Percentiles rank a stretch among this genome's conserved stretches.
Conservation (phyloP, 2,329 filamentous ascomycete genomes). For the Pseudogymnoascus sp. region DNA sequence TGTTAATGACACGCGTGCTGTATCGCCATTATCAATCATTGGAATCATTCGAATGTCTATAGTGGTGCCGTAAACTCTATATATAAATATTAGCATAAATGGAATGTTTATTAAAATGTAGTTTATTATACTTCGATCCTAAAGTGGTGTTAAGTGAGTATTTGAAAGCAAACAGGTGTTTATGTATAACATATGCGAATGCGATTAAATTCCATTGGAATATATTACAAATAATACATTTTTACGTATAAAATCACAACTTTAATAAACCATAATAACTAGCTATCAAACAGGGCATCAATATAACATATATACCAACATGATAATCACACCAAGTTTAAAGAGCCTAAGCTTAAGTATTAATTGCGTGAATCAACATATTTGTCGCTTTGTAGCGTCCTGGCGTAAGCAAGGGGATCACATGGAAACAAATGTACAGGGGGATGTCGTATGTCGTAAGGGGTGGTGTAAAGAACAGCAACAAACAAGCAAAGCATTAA, state of each 20-base stretch:
- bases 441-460: not conserved
- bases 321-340: not conserved
- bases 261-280: not conserved
- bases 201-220: not conserved
- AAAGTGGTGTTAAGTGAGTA: not conserved
- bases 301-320: not conserved
- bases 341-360: too few species aligned
- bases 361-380: not conserved
- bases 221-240: not conserved
- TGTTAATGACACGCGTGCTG: not conserved
- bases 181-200: not conserved
- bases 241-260: not conserved
- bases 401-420: not conserved
- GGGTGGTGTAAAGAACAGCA: not conserved
- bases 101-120: too few species aligned
- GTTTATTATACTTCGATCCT: not conserved
- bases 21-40: not conserved
- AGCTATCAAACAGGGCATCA: not conserved
- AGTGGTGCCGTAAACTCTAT: not conserved
- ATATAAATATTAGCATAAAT: too few species aligned
- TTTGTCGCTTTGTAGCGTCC: not conserved
- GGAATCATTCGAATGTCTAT: not conserved
- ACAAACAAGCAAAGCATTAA: not conserved
- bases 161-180: too few species aligned
- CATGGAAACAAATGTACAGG: not conserved